These are phyloP conservation scores for Pholiota molesta DNA, from an alignment of 768 basidiomycete species.

Conservation along the genomic window DNA sequence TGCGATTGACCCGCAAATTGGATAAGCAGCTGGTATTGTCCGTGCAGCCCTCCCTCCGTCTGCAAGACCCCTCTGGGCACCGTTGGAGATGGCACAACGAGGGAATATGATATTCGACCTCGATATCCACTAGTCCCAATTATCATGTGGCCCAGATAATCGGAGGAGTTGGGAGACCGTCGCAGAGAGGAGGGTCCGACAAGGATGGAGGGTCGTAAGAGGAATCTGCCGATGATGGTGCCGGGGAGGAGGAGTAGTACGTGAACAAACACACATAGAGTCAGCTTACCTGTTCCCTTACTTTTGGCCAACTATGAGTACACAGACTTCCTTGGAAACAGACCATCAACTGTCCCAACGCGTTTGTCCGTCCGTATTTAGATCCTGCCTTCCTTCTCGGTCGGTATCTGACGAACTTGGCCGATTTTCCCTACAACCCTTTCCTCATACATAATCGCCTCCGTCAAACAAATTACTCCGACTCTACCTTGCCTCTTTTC, in stretches of 20 bases:
- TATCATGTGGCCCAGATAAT: not conserved
- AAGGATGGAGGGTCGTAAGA: conserved; percentile 9
- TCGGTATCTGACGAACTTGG: conserved; percentile 33
- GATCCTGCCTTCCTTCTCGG: conserved; percentile 36
- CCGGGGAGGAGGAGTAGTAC: conserved; percentile 12
- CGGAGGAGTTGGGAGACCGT: conserved; percentile 1
- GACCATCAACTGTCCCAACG: conserved; percentile 35
- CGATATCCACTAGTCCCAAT: not conserved
- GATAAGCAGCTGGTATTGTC: conserved; percentile 3
- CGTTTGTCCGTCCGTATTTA: conserved; percentile 35
- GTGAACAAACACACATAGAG: conserved; percentile 14
- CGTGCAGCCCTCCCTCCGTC: not conserved
- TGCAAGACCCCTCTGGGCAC: not conserved
- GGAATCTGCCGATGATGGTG: conserved; percentile 12
- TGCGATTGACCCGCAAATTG: conserved; percentile 15
- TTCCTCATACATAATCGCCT: conserved; percentile 37
- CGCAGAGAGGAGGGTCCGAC: conserved; percentile 3
- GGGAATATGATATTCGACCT: too few relatives aligned
- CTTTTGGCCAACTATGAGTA: conserved; percentile 7
- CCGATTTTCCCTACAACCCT: conserved; percentile 35
- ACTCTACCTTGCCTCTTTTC: conserved; percentile 22
- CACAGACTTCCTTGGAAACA: conserved; percentile 45
- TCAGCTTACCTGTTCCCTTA: conserved; percentile 24
- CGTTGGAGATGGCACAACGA: not conserved
- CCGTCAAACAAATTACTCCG: conserved; percentile 20